Base-by-base conservation (phyloP, 768 basidiomycete species). In the Calvatia gigantea region DNA sequence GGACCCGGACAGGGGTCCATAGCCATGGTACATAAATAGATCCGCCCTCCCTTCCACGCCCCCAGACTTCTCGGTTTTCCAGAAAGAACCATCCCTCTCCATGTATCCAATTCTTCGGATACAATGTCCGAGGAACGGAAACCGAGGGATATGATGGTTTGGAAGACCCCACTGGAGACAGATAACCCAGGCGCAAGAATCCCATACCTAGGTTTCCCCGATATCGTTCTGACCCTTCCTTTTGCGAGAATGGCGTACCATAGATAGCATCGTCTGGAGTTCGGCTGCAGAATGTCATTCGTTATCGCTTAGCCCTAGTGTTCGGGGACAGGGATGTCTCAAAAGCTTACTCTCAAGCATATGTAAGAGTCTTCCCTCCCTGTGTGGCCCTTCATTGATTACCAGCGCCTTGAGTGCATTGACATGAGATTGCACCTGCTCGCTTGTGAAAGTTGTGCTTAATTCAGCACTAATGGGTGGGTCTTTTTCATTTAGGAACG, bases 221-320 rank as follows among this genome's bases (percentile, higher is more conserved):
- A 45, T n/a, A 48, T 33, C 46, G 6, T 33, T 27, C 29, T 21
- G 17, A 32, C 31, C 19, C 21, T 33, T 29, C 46, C 46, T n/a
- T 27, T 38, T 44, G 25, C 35, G 53, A 3, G 44, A 33, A 46
- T 32, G 43, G 19, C 53, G 53, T 37, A 45, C 37, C 33, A 45
- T 23, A 14, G 44, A 45, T 27, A 54, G 37, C 53, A 54, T 54
- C 9, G 21, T 35, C 19, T 54, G 31, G 27, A 54, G 44, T 23
- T 48, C 46, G 46, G n/a, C 46, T 48, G 17, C 19, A 27, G 11
- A 21, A 42, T 32, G 46, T 19, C 12, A 48, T n/a, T 12, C 11
- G 14, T 4, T 12, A 2, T 14, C 45, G 45, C 45, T 47, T 47
- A 47, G 28, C 9, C 4, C 21, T 19, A 47, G n/a, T 14, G 21